A percentile compares a stretch with the other conserved stretches of the same genome.
Conservation (phyloP, 2,329 filamentous ascomycete species). For the Passalora sequoiae region DNA sequence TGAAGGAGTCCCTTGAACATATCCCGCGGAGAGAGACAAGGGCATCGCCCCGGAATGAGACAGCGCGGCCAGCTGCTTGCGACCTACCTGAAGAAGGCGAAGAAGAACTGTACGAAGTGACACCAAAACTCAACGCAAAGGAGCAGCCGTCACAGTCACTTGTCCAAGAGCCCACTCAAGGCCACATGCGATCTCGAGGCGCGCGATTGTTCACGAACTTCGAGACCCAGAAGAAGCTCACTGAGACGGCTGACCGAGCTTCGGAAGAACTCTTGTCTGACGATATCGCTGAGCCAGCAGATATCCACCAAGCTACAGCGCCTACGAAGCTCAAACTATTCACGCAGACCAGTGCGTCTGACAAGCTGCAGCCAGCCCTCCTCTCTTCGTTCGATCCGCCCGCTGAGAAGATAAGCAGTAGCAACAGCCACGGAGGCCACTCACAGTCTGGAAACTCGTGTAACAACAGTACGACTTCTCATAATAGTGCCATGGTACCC, state of each 20-base stretch:
- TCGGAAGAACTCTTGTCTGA: no score
- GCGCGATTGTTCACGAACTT: background rate
- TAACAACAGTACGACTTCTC: slow-evolving; percentile 4
- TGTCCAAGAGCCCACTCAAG: background rate
- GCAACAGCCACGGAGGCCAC: background rate
- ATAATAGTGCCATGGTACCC: slow-evolving; percentile 8
- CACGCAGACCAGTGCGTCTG: background rate
- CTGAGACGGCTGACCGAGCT: background rate
- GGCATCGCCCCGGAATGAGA: background rate
- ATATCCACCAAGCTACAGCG: background rate
- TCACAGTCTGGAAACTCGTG: background rate
- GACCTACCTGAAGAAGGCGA: background rate
- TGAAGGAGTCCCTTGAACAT: slow-evolving; percentile 1
- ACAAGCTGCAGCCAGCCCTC: background rate
- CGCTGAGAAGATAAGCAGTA: background rate
- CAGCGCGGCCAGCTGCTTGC: background rate
- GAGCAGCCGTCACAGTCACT: background rate
- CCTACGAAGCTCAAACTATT: background rate
- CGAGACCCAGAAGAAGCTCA: background rate
- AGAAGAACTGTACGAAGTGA: slow-evolving; percentile 4
- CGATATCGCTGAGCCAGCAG: background rate
- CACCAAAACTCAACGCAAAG: background rate
- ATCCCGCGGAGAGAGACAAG: background rate
- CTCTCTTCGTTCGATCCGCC: no score
- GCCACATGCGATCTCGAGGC: no score